Percentiles rank a stretch among this genome's conserved stretches.
Conservation (phyloP, 176 grass and related monocot genomes). For the Lolium rigidum region DNA sequence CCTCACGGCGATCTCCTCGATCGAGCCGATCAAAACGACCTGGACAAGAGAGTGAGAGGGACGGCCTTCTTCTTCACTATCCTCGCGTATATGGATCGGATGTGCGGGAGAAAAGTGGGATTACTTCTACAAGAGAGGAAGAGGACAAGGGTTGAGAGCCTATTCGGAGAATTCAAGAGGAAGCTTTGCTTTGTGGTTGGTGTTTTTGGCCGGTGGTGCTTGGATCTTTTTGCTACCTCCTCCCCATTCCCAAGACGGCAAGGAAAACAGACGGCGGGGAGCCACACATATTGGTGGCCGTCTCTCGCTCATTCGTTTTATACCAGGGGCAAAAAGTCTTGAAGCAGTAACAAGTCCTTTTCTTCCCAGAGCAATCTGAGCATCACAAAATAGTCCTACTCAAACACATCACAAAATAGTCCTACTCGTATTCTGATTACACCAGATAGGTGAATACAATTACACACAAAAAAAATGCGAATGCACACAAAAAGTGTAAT, state of each 20-base stretch:
- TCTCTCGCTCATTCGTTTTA: conserved; percentile 28
- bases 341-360: too few relatives aligned
- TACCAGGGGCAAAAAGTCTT: not conserved
- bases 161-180: conserved; percentile 37
- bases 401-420: too few relatives aligned
- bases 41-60: conserved; percentile 37
- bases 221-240: conserved; percentile 26
- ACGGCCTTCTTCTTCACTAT: conserved; percentile 7
- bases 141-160: not conserved
- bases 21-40: conserved; percentile 21
- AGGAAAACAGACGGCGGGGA: not conserved
- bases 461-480: too few relatives aligned
- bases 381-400: too few relatives aligned
- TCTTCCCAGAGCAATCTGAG: too few relatives aligned
- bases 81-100: not conserved
- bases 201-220: conserved; percentile 9
- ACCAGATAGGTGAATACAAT: too few relatives aligned
- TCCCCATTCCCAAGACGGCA: not conserved
- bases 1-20: conserved; percentile 27
- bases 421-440: too few relatives aligned
- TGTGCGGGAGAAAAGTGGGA: not conserved
- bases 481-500: too few relatives aligned
- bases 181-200: conserved; percentile 3
- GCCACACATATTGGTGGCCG: not conserved
- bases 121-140: conserved; percentile 2